Percentiles rank a stretch among this genome's conserved stretches.
Conservation (phyloP, 75 land plant species). For the Cunninghamia lanceolata region DNA sequence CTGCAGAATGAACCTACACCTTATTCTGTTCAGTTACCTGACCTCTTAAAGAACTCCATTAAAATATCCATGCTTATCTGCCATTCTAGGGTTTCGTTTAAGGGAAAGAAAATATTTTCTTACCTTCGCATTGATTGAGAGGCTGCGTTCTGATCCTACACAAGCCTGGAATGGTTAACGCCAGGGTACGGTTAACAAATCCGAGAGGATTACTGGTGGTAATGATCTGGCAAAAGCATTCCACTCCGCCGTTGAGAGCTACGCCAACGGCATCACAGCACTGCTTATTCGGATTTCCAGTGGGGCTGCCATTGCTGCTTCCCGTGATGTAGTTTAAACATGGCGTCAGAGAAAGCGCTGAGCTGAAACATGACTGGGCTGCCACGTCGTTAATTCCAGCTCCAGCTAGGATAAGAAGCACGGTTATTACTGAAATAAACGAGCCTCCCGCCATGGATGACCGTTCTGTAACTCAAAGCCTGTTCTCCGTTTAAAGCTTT, state of each 20-base stretch:
- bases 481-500: not conserved
- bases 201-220: not conserved
- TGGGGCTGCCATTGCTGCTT: not conserved
- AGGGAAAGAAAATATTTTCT: not conserved
- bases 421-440: not conserved
- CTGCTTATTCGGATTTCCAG: not conserved
- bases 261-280: not conserved
- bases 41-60: no score
- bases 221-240: not conserved
- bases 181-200: not conserved
- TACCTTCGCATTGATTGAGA: not conserved
- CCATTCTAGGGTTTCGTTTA: no score
- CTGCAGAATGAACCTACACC: no score
- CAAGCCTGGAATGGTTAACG: not conserved
- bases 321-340: not conserved
- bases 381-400: not conserved
- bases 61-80: no score
- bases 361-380: not conserved
- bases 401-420: not conserved
- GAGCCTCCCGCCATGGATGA: not conserved
- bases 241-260: not conserved
- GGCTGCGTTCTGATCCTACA: not conserved
- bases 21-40: no score
- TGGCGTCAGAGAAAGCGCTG: not conserved
- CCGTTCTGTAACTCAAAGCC: not conserved